These are phyloP conservation scores for Wickerhamomyces rabaulensis DNA, from an alignment of 805 yeast species.

Conservation along the genomic window DNA sequence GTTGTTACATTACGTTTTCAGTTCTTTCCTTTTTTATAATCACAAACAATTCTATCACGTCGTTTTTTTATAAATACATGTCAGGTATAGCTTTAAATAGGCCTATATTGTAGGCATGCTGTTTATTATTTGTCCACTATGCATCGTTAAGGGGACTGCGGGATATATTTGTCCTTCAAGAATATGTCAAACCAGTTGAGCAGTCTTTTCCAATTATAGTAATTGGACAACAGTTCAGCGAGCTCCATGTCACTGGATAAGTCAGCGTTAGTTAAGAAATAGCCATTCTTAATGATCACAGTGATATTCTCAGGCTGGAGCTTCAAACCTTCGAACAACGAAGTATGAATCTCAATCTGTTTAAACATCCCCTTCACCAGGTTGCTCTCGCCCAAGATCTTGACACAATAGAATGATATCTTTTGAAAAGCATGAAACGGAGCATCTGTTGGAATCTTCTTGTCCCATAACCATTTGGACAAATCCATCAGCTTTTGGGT, in stretches of 20 bases:
- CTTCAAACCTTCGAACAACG: constrained; percentile 14
- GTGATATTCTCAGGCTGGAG: constrained; percentile 9
- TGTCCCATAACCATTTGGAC: constrained; percentile 20
- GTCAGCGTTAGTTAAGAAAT: constrained; percentile 9
- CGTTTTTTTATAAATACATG: background rate
- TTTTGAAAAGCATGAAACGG: constrained; percentile 19
- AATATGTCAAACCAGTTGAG: constrained; percentile 18
- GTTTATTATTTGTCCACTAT: too few species aligned
- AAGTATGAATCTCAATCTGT: constrained; percentile 16
- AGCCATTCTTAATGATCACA: constrained; percentile 11
- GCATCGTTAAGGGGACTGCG: background rate
- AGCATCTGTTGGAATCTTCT: constrained; percentile 12
- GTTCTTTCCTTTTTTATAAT: background rate
- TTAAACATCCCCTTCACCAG: constrained; percentile 14
- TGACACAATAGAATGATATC: constrained; percentile 10
- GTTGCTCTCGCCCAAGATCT: constrained; percentile 10
- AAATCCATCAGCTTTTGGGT: constrained; percentile 8
- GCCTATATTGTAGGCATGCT: too few species aligned
- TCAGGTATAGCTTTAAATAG: background rate
- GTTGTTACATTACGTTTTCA: background rate
- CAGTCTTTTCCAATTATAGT: constrained; percentile 19
- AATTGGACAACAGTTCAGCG: constrained; percentile 9
- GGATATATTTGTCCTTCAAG: constrained; percentile 1
- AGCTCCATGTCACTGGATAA: constrained; percentile 9
- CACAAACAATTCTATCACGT: too few species aligned